Conservation (phyloP, 495 filamentous ascomycete species). For the Geopyxis carbonaria region DNA sequence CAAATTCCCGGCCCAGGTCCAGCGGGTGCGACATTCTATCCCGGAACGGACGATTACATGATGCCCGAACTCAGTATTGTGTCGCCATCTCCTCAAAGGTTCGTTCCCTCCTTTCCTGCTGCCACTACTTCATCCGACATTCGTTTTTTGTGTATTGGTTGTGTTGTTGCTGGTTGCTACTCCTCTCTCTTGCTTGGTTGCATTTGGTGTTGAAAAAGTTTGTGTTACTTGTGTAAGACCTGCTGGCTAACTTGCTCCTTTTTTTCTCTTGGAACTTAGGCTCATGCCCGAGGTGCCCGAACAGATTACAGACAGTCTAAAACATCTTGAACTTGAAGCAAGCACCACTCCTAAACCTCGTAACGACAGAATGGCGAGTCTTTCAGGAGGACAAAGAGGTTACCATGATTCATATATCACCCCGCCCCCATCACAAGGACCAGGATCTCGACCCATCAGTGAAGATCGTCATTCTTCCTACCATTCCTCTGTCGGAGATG, state of each 20-base stretch:
- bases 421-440: conserved; percentile 17
- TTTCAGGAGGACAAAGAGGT: too few relatives aligned
- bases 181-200: conserved; percentile 11
- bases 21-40: conserved; percentile 67
- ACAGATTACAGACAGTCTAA: conserved; percentile 72
- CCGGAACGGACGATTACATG: conserved; percentile 77
- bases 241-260: conserved; percentile 1
- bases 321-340: conserved; percentile 72
- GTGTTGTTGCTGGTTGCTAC: conserved; percentile 7
- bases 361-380: too few relatives aligned
- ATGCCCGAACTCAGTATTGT: conserved; percentile 46
- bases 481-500: conserved; percentile 26
- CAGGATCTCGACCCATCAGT: conserved; percentile 23
- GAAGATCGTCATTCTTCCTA: conserved; percentile 26
- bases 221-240: too few relatives aligned
- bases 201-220: too few relatives aligned
- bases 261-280: conserved; percentile 27
- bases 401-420: conserved; percentile 23
- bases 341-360: conserved; percentile 10
- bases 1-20: too few relatives aligned
- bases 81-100: conserved; percentile 83
- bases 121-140: background rate
- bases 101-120: conserved; percentile 25
- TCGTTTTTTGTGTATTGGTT: conserved; percentile 11
- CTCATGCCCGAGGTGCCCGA: conserved; percentile 62